Conservation (phyloP, 1,284 basidiomycete species). For the Pseudozyma pruni region DNA sequence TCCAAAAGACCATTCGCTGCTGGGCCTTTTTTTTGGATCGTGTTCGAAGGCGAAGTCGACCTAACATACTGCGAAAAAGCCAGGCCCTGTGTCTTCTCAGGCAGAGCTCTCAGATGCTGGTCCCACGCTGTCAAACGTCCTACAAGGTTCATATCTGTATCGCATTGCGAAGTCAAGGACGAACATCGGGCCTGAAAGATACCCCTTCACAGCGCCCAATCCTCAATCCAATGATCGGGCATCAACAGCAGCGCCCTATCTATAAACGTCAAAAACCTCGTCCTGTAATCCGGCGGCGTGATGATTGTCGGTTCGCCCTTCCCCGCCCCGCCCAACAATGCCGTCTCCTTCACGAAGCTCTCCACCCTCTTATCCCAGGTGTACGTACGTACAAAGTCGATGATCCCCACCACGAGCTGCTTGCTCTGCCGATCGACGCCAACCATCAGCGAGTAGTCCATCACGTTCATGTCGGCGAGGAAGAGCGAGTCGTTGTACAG, state of each 20-base stretch:
- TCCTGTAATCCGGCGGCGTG: slow-evolving; percentile 65
- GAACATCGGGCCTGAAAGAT: too few species aligned
- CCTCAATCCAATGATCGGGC: slow-evolving; percentile 61
- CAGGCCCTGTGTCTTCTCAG: too few species aligned
- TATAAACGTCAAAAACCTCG: slow-evolving; percentile 65
- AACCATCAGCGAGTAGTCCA: slow-evolving; percentile 98
- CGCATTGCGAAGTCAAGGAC: background rate
- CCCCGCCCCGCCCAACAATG: slow-evolving; percentile 79
- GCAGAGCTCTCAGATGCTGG: too few species aligned
- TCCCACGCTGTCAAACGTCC: too few species aligned
- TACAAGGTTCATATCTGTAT: too few species aligned
- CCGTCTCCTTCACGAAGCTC: slow-evolving; percentile 94
- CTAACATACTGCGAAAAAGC: background rate
- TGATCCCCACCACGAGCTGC: slow-evolving; percentile 86
- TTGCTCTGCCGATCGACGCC: slow-evolving; percentile 73
- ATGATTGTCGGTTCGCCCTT: slow-evolving; percentile 66
- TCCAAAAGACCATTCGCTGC: slow-evolving; percentile 13
- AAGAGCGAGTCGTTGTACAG: slow-evolving; percentile 89
- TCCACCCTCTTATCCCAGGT: slow-evolving; percentile 99
- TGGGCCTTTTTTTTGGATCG: slow-evolving; percentile 2
- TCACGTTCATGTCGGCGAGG: slow-evolving; percentile 87
- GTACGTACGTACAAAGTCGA: slow-evolving; percentile 92
- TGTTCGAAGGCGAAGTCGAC: slow-evolving; percentile 8
- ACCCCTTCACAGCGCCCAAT: slow-evolving; percentile 46
- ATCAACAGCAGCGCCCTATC: slow-evolving; percentile 58